phyloP scores from a whole-genome alignment of 2,329 filamentous ascomycete genomes.

The Hymenoscyphus fructigenus region DNA sequence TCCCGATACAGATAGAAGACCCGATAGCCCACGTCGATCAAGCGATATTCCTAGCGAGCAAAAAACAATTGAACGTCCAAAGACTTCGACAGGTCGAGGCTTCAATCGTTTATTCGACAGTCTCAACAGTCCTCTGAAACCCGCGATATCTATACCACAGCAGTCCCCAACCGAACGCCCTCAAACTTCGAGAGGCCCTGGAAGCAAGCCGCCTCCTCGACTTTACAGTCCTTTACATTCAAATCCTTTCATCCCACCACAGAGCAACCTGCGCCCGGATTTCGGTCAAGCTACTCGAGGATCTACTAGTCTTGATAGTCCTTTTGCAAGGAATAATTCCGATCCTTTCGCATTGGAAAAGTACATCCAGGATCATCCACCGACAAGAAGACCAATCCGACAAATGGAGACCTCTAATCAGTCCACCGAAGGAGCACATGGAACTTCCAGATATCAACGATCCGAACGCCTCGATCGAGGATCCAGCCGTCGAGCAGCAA shows the following conservation, averaged over 20 bases:
- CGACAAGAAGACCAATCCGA: neutral
- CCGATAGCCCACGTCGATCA: neutral
- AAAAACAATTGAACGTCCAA: neutral
- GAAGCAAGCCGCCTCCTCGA: neutral
- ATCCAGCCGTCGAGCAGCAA: slow-evolving; percentile 9
- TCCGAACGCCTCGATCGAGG: slow-evolving; percentile 5
- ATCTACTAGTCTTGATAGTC: slow-evolving; percentile 2
- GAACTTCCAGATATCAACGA: neutral
- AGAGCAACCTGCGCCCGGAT: neutral
- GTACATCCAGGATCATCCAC: slow-evolving; percentile 1
- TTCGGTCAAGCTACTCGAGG: neutral
- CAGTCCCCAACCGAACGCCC: neutral
- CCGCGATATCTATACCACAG: neutral
- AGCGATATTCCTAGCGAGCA: neutral
- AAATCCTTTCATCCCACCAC: slow-evolving; percentile 1
- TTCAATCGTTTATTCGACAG: neutral
- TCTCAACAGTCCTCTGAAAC: neutral
- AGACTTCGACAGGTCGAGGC: neutral
- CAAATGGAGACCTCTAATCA: neutral
- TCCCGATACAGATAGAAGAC: neutral
- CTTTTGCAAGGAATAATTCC: neutral
- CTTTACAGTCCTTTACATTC: slow-evolving; percentile 9
- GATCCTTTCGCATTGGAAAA: slow-evolving; percentile 8
- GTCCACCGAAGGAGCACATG: neutral
- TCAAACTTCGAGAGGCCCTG: neutral